Evolutionary conservation across 140 eudicot species (phyloP).

Genomic region (Bidens hawaiensis): DNA sequence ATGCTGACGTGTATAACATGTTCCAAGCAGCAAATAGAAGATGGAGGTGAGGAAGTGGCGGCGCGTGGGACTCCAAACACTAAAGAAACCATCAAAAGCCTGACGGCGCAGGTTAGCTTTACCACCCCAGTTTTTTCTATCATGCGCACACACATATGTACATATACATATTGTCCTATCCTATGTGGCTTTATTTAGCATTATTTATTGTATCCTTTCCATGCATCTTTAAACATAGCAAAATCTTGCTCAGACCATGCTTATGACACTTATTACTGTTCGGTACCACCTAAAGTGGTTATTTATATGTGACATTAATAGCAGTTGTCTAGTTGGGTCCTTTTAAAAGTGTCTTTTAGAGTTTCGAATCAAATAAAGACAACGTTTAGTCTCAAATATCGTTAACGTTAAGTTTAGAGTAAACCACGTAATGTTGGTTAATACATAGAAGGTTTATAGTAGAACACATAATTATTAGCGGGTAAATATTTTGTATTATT

Average conservation of each 20-base stretch:
- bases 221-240: conserved; percentile 26
- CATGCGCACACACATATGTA: background rate
- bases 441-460: too few relatives aligned
- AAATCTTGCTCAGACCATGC: conserved; percentile 39
- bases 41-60: conserved; percentile 58
- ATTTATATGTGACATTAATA: background rate
- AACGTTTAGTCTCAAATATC: too few relatives aligned
- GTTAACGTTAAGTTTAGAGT: too few relatives aligned
- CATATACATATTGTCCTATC: conserved; percentile 16
- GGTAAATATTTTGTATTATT: too few relatives aligned
- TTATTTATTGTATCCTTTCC: conserved; percentile 21
- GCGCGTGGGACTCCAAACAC: conserved; percentile 81
- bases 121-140: too few relatives aligned
- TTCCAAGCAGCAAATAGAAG: conserved; percentile 72
- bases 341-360: too few relatives aligned
- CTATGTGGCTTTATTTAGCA: conserved; percentile 20
- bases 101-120: conserved; percentile 83
- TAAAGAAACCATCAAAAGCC: conserved; percentile 97
- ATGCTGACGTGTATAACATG: conserved; percentile 97
- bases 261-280: conserved; percentile 23
- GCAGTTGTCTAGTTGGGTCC: background rate
- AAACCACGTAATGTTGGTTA: too few relatives aligned
- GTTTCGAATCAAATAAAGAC: too few relatives aligned
- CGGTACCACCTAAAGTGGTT: conserved; percentile 21
- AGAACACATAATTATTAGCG: too few relatives aligned